phyloP scores from a whole-genome alignment of 106 monocot genomes.

The Iris macrosiphon region DNA sequence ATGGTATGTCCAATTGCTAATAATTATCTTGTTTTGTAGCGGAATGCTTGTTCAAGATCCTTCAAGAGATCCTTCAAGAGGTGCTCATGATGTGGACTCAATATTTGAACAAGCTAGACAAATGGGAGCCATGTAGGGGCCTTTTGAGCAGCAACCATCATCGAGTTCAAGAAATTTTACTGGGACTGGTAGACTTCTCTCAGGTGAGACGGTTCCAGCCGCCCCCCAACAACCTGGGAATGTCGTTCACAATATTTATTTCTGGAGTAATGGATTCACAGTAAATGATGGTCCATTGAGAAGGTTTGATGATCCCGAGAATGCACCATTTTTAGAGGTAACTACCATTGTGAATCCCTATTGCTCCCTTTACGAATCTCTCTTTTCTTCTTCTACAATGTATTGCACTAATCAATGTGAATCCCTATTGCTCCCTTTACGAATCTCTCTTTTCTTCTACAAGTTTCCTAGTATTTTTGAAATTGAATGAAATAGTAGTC shows the following conservation, averaged over 20 bases:
- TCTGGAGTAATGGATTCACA: slow-evolving; percentile 89
- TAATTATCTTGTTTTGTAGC: slow-evolving; percentile 27
- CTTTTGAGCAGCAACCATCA: slow-evolving; percentile 38
- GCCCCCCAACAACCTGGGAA: slow-evolving; percentile 31
- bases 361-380: no score
- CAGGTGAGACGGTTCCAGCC: slow-evolving; percentile 61
- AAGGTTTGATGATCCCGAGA: slow-evolving; percentile 79
- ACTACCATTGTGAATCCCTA: no score
- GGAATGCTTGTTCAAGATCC: slow-evolving; percentile 98
- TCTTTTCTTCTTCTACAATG: no score
- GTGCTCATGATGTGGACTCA: slow-evolving; percentile 48
- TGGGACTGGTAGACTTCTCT: slow-evolving; percentile 78
- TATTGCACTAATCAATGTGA: no score
- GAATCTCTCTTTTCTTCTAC: no score
- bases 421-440: no score
- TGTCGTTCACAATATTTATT: slow-evolving; percentile 53
- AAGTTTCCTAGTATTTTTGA: no score
- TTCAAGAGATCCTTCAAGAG: slow-evolving; percentile 41
- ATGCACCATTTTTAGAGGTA: slow-evolving; percentile 81
- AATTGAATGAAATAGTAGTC: no score
- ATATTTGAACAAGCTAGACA: slow-evolving; percentile 93
- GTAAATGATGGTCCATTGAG: slow-evolving; percentile 83
- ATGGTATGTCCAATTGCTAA: slow-evolving; percentile 1
- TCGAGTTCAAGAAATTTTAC: slow-evolving; percentile 67
- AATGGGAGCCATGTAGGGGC: slow-evolving; percentile 60